Conservation (phyloP, 108 stramenopile species). For the Pseudonitzschia delicatissima region DNA sequence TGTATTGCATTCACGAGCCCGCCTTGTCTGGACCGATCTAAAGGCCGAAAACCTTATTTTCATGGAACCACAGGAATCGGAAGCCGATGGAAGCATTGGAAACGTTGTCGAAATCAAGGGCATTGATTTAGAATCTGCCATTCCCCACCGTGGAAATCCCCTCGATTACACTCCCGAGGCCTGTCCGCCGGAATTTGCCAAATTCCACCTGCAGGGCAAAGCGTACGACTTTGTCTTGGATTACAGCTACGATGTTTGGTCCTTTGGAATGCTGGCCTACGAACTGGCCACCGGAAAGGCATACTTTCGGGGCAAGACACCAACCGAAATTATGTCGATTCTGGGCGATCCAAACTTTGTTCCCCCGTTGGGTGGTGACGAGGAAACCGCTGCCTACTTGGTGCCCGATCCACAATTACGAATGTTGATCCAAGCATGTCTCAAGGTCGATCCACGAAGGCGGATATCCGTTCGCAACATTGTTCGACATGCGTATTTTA, state of each 20-base stretch:
- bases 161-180: conserved; percentile 90
- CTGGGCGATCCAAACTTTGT: not conserved
- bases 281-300: conserved; percentile 71
- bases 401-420: not conserved
- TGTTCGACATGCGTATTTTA: not conserved
- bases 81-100: not conserved
- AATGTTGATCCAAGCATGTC: not conserved
- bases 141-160: conserved; percentile 56
- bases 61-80: not conserved
- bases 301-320: conserved; percentile 58
- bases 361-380: not conserved
- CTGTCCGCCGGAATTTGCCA: conserved; percentile 85
- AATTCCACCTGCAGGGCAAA: conserved; percentile 53
- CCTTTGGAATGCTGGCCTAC: conserved; percentile 75
- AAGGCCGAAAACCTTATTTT: conserved; percentile 88
- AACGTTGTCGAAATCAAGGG: not conserved
- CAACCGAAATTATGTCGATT: conserved; percentile 8
- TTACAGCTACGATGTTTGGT: conserved; percentile 83
- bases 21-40: conserved; percentile 84
- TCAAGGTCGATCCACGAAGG: not conserved
- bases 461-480: not conserved
- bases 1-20: conserved; percentile 50
- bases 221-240: conserved; percentile 64
- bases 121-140: conserved; percentile 65
- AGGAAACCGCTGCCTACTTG: not conserved